A percentile compares a stretch with the other conserved stretches of the same genome.
These are phyloP conservation scores for Boletus huronensis DNA, from an alignment of 768 basidiomycete species.

Conservation along the genomic window DNA sequence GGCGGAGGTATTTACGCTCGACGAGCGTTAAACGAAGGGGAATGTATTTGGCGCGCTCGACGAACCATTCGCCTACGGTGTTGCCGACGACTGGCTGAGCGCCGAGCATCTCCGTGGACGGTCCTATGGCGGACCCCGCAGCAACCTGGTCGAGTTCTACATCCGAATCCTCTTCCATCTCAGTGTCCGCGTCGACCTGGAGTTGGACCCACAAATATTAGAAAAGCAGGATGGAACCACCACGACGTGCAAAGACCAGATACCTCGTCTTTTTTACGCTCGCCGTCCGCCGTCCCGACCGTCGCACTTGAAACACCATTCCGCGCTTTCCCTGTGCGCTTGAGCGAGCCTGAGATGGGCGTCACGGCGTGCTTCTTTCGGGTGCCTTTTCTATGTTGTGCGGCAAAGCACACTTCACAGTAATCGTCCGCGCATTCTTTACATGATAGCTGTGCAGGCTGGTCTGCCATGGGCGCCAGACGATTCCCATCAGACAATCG, in stretches of 20 bases:
- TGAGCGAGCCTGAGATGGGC: slow-evolving; percentile 34
- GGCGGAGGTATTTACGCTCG: slow-evolving; percentile 82
- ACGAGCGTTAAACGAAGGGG: slow-evolving; percentile 69
- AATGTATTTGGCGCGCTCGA: slow-evolving; percentile 77
- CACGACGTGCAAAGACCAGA: not conserved
- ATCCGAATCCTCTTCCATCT: slow-evolving; percentile 35
- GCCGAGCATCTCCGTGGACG: slow-evolving; percentile 37
- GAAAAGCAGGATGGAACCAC: not conserved
- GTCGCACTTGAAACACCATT: slow-evolving; percentile 13
- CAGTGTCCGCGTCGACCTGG: slow-evolving; percentile 34
- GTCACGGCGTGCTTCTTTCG: slow-evolving; percentile 61
- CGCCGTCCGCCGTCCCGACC: not conserved
- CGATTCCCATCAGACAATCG: not conserved
- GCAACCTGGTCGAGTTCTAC: slow-evolving; percentile 39
- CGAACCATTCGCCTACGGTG: slow-evolving; percentile 79
- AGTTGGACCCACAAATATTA: slow-evolving; percentile 1
- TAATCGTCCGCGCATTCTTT: slow-evolving; percentile 69
- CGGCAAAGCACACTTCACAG: slow-evolving; percentile 83
- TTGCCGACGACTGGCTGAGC: slow-evolving; percentile 59
- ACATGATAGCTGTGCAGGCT: slow-evolving; percentile 74
- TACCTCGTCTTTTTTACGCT: slow-evolving; percentile 22
- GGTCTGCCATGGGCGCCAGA: slow-evolving; percentile 47
- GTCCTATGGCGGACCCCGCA: slow-evolving; percentile 20
- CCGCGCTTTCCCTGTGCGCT: slow-evolving; percentile 4
- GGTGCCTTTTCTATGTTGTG: slow-evolving; percentile 80